Base-by-base conservation (phyloP, 1,139 yeast genomes). In the Blastobotrys indianensis region DNA sequence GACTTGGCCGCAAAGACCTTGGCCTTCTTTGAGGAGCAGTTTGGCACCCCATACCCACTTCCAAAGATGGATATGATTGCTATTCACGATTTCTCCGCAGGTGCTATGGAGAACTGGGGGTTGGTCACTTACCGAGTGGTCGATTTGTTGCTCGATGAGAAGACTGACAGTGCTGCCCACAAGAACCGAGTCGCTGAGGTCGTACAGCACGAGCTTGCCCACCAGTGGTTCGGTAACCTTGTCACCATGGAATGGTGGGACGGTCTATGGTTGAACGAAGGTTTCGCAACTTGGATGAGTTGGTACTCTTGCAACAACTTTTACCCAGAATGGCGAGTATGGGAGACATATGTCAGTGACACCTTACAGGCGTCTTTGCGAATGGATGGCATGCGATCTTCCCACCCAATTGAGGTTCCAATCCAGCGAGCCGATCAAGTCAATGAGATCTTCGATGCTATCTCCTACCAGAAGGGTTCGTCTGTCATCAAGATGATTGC, bases 161-260 rank as follows among this genome's bases (percentile, higher is more conserved):
- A 69, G 50, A 77, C 80, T 25, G 64, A 58, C 37, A 39, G 36
- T 30, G 76, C 76, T 51, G 69, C 76, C 33, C 66, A 71, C 43
- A 77, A 74, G 62, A 80, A 79, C 60, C 75, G 83, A 58, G 88
- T 83, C 28, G 80, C 85, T n/a, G 84, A 82, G 56, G 90, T 83
- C 36, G 82, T 83, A 46, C 82, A 82, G 59, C 92, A 83, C 67
- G 92, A 83, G 64, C 70, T 83, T 67, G 92, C 90, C 28, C 92
- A 83, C 62, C 90, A 83, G 67, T 83, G 90, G 90, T 83, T 83
- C 60, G 92, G 92, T 51, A 80, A 83, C 67, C 72, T 82, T 63
- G 90, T 83, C 50, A 83, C 92, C 46, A 83, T 83, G 92, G 80
- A 81, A 52, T 83, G 86, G 84, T 83, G 92, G 92, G 86, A 82